Evolutionary conservation across 1,139 yeast genomes (phyloP).

Genomic region (Pichia sorboxylosa): DNA sequence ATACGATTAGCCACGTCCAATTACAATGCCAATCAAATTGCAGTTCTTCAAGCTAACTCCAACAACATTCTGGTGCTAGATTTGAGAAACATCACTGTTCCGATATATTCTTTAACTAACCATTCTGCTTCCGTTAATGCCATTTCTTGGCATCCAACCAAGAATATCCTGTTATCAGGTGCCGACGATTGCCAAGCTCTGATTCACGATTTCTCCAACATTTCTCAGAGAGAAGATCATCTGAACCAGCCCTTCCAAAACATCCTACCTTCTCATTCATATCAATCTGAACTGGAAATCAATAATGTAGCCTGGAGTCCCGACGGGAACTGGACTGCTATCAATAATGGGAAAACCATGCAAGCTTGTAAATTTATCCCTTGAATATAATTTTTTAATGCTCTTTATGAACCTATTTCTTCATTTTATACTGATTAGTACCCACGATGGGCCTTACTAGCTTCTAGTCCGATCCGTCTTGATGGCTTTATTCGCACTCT

Average conservation of each 20-base stretch:
- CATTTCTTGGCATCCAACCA: constrained; percentile 74
- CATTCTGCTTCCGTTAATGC: constrained; percentile 61
- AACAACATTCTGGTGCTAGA: constrained; percentile 63
- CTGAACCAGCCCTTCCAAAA: constrained; percentile 1
- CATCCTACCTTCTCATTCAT: constrained; percentile 37
- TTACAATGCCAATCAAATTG: constrained; percentile 67
- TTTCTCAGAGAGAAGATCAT: neutral
- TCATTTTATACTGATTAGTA: no score
- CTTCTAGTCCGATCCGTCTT: no score
- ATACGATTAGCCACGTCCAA: constrained; percentile 70
- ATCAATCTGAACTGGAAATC: constrained; percentile 53
- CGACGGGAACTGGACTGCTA: constrained; percentile 72
- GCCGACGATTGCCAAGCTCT: constrained; percentile 88
- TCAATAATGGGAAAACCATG: constrained; percentile 67
- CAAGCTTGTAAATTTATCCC: constrained; percentile 56
- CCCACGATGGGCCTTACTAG: no score
- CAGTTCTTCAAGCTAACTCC: constrained; percentile 68
- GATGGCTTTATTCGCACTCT: no score
- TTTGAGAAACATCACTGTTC: constrained; percentile 80
- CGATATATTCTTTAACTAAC: constrained; percentile 56
- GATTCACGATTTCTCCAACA: constrained; percentile 55
- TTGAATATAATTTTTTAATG: neutral
- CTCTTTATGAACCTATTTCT: neutral
- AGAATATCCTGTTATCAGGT: constrained; percentile 58
- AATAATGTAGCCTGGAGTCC: constrained; percentile 70